A percentile compares a stretch with the other conserved stretches of the same genome.
These are phyloP conservation scores for Zizania latifolia DNA, from an alignment of 176 grass and related monocot species.

Conservation along the genomic window DNA sequence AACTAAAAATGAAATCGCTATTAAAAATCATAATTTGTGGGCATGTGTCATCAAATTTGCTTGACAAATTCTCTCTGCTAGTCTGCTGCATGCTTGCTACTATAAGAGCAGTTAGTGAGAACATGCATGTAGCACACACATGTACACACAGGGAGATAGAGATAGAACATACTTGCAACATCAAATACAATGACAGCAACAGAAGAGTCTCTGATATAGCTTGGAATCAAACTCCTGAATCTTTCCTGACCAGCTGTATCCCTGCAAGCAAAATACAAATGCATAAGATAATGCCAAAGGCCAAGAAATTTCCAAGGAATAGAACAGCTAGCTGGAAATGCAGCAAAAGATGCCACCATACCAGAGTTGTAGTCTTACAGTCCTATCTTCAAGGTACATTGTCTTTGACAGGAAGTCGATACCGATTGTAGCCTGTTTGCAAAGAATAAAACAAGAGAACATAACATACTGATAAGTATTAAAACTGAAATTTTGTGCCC, in stretches of 20 bases:
- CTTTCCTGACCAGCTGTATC: constrained; percentile 97
- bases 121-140: not conserved
- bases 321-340: not conserved
- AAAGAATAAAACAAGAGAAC: constrained; percentile 16
- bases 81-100: not conserved
- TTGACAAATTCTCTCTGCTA: not conserved
- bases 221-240: constrained; percentile 97
- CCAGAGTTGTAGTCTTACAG: constrained; percentile 95
- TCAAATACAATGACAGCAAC: constrained; percentile 96
- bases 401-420: constrained; percentile 96
- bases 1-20: not conserved
- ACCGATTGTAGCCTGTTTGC: constrained; percentile 81
- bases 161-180: constrained; percentile 74
- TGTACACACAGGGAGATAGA: not conserved
- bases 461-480: not conserved
- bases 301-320: not conserved
- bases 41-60: not conserved
- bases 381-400: constrained; percentile 96
- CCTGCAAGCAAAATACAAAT: constrained; percentile 41
- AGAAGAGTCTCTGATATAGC: constrained; percentile 95
- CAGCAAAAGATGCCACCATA: constrained; percentile 21
- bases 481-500: not conserved
- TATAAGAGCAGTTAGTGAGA: not conserved
- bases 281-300: not conserved
- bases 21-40: not conserved